Percentiles rank a stretch among this genome's conserved stretches.
phyloP scores from a whole-genome alignment of 1,284 basidiomycete species.

The Sporisorium exsertum region DNA sequence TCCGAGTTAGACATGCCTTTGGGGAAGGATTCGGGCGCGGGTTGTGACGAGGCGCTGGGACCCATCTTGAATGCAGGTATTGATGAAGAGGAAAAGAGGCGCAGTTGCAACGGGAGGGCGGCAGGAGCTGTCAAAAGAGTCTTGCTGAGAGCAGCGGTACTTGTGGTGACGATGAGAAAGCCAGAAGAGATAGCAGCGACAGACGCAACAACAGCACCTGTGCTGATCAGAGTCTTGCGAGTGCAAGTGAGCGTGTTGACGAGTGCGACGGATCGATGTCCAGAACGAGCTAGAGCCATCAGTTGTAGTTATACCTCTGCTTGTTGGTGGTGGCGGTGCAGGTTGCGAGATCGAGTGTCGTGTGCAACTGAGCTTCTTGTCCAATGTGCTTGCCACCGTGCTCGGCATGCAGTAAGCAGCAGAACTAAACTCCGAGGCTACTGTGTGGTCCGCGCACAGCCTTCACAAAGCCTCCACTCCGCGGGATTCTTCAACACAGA shows the following conservation, averaged over 20 bases:
- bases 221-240: slow-evolving; percentile 27
- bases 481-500: not conserved
- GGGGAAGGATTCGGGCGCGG: slow-evolving; percentile 42
- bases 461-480: slow-evolving; percentile 20
- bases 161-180: slow-evolving; percentile 3
- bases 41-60: slow-evolving; percentile 39
- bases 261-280: slow-evolving; percentile 17
- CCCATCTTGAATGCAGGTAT: slow-evolving; percentile 37
- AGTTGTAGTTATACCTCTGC: not conserved
- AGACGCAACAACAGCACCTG: slow-evolving; percentile 30
- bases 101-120: slow-evolving; percentile 1
- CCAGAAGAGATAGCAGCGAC: slow-evolving; percentile 29
- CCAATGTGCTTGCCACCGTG: not conserved
- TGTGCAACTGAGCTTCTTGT: slow-evolving; percentile 8
- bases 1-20: slow-evolving; percentile 79
- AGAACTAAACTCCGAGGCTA: slow-evolving; percentile 1
- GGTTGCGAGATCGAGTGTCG: slow-evolving; percentile 12
- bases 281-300: slow-evolving; percentile 40
- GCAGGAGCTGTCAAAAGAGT: slow-evolving; percentile 5
- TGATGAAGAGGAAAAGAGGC: slow-evolving; percentile 23
- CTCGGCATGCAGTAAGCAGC: slow-evolving; percentile 21
- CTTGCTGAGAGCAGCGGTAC: not conserved
- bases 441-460: slow-evolving; percentile 12
- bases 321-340: not conserved
- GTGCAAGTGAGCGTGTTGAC: slow-evolving; percentile 28